phyloP scores from a whole-genome alignment of 768 basidiomycete genomes.

The Pleurotus citrinopileatus region DNA sequence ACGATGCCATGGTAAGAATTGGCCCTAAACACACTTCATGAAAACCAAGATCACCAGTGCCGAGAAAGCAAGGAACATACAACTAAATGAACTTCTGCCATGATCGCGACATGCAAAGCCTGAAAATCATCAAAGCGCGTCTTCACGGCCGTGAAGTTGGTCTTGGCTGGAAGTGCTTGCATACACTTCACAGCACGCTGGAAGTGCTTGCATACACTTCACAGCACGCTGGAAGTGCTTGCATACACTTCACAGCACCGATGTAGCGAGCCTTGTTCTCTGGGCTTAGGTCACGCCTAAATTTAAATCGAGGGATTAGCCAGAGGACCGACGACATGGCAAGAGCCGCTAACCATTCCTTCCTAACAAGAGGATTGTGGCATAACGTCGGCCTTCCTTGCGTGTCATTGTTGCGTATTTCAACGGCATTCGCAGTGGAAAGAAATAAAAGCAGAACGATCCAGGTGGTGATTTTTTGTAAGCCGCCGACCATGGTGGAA shows the following conservation, averaged over 20 bases:
- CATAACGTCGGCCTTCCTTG: not conserved
- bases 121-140: slow-evolving; percentile 40
- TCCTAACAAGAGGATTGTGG: not conserved
- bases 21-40: slow-evolving; percentile 21
- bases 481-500: not conserved
- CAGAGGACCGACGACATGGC: not conserved
- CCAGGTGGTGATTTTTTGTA: not conserved
- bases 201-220: slow-evolving; percentile 20
- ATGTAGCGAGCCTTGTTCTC: slow-evolving; percentile 1
- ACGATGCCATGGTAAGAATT: slow-evolving; percentile 38
- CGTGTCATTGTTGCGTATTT: not conserved
- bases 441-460: not conserved
- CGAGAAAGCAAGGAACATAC: slow-evolving; percentile 20
- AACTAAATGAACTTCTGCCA: slow-evolving; percentile 28
- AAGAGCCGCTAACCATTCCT: not conserved
- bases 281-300: not conserved
- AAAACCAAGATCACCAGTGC: too few relatives aligned
- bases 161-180: slow-evolving; percentile 24
- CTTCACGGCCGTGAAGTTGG: slow-evolving; percentile 18
- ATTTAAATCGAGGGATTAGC: not conserved
- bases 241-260: slow-evolving; percentile 16
- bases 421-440: not conserved
- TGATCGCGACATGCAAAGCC: slow-evolving; percentile 28
- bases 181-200: too few relatives aligned
- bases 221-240: slow-evolving; percentile 24